phyloP scores from a whole-genome alignment of 352 stramenopile genomes.

The Phytophthora cactorum region DNA sequence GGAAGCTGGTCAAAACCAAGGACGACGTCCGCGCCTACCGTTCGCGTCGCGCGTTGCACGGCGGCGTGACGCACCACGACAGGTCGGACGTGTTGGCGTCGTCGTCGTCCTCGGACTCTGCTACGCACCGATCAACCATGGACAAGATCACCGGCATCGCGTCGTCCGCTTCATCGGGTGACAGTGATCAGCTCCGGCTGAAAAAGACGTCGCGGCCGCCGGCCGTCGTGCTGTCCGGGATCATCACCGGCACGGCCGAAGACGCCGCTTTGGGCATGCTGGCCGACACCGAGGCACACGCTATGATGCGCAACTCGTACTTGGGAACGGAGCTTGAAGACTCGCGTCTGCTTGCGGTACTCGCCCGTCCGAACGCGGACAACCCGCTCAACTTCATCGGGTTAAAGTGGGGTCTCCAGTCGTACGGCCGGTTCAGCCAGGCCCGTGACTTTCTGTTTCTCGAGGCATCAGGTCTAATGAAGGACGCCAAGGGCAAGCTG shows the following conservation, averaged over 20 bases:
- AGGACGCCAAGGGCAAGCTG: slow-evolving; percentile 32
- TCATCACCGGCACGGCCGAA: slow-evolving; percentile 46
- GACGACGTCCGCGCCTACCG: slow-evolving; percentile 46
- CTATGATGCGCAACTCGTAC: slow-evolving; percentile 46
- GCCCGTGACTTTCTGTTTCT: slow-evolving; percentile 55
- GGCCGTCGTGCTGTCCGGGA: slow-evolving; percentile 42
- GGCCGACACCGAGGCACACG: slow-evolving; percentile 45
- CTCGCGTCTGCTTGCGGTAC: slow-evolving; percentile 40
- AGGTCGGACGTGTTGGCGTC: slow-evolving; percentile 29
- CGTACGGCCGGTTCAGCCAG: slow-evolving; percentile 44
- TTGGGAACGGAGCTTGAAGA: slow-evolving; percentile 46
- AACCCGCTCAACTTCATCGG: slow-evolving; percentile 52
- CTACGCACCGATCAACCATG: slow-evolving; percentile 19
- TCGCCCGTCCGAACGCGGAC: slow-evolving; percentile 32
- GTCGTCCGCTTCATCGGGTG: slow-evolving; percentile 25
- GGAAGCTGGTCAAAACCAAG: slow-evolving; percentile 50
- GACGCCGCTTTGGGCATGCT: slow-evolving; percentile 49
- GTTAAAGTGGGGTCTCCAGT: slow-evolving; percentile 51
- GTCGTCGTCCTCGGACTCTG: slow-evolving; percentile 33
- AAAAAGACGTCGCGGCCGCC: slow-evolving; percentile 37
- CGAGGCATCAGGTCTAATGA: slow-evolving; percentile 45
- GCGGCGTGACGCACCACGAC: slow-evolving; percentile 21
- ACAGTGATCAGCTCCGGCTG: slow-evolving; percentile 19
- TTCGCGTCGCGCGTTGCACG: slow-evolving; percentile 42
- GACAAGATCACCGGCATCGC: slow-evolving; percentile 23